A percentile compares a stretch with the other conserved stretches of the same genome.
These are phyloP conservation scores for Aspergillus incahuasiensis DNA, from an alignment of 495 filamentous ascomycete genomes.

Conservation along the genomic window DNA sequence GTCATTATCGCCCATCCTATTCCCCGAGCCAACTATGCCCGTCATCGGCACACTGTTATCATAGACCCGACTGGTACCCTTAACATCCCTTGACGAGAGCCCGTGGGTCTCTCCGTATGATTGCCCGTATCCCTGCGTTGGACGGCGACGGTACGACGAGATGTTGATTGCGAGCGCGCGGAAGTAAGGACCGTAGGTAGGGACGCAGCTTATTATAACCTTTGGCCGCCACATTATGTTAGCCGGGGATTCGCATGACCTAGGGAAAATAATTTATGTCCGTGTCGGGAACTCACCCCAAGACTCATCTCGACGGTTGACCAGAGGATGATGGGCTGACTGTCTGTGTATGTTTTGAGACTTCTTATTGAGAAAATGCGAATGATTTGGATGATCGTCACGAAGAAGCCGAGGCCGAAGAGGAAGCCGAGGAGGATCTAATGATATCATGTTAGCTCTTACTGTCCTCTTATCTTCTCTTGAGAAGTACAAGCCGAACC, in stretches of 20 bases:
- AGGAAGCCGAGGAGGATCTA: constrained; percentile 42
- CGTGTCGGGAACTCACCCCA: no score
- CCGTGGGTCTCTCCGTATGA: not conserved
- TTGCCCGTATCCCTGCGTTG: not conserved
- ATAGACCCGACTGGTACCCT: not conserved
- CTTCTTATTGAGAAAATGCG: constrained; percentile 47
- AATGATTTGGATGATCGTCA: constrained; percentile 51
- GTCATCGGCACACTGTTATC: not conserved
- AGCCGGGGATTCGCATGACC: no score
- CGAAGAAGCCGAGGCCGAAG: constrained; percentile 50
- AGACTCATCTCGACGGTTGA: no score
- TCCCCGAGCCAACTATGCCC: not conserved
- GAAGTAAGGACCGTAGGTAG: constrained; percentile 48
- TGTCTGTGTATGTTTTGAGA: constrained; percentile 41
- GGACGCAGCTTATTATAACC: constrained; percentile 46
- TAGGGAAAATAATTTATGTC: no score
- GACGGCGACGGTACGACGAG: constrained; percentile 7
- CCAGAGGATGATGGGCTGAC: constrained; percentile 25
- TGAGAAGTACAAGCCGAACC: not conserved
- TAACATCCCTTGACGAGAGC: not conserved
- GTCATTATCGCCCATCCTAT: not conserved
- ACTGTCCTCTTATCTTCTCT: no score
- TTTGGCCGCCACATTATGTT: no score
- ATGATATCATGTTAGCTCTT: not conserved
- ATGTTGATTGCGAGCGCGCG: constrained; percentile 29